A percentile compares a stretch with the other conserved stretches of the same genome.
phyloP scores from a whole-genome alignment of 2,329 filamentous ascomycete species.

The Zasmidium cellare region DNA sequence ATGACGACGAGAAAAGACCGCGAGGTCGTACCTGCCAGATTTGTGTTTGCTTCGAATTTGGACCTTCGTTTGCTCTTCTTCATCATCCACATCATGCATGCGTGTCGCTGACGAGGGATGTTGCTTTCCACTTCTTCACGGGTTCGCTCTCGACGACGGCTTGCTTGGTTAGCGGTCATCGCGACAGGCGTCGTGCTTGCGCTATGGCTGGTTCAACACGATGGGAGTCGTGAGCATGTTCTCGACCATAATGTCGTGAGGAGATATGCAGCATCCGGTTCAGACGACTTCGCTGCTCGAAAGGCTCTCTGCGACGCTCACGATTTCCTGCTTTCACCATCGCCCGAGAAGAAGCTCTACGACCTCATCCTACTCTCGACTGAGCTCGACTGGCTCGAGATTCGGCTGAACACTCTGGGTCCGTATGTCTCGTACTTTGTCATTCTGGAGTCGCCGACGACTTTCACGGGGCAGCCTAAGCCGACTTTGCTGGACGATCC shows the following conservation, averaged over 20 bases:
- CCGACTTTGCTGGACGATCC: slow-evolving; percentile 49
- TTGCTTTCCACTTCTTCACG: background rate
- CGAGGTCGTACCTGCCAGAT: no score
- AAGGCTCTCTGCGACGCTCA: slow-evolving; percentile 9
- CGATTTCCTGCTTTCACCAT: slow-evolving; percentile 2
- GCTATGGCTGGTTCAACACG: background rate
- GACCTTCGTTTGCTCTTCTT: no score
- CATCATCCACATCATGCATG: no score
- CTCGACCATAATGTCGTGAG: background rate
- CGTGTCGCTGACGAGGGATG: no score
- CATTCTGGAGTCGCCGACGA: slow-evolving; percentile 59
- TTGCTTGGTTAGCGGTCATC: background rate
- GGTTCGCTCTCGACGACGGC: background rate
- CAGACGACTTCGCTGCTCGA: background rate
- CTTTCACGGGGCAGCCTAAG: slow-evolving; percentile 60
- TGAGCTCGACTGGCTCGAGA: slow-evolving; percentile 66
- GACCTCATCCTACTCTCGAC: slow-evolving; percentile 64
- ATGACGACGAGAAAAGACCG: no score
- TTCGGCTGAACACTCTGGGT: slow-evolving; percentile 60
- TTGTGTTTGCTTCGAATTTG: no score
- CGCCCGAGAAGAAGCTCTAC: slow-evolving; percentile 51
- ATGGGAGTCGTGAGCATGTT: background rate
- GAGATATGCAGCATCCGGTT: background rate
- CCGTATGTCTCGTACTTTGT: slow-evolving; percentile 65
- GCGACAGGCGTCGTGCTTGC: background rate